Percentiles rank a stretch among this genome's conserved stretches.
Evolutionary conservation across 306 rosid genomes (phyloP).

Genomic region (Carpinus fangiana): DNA sequence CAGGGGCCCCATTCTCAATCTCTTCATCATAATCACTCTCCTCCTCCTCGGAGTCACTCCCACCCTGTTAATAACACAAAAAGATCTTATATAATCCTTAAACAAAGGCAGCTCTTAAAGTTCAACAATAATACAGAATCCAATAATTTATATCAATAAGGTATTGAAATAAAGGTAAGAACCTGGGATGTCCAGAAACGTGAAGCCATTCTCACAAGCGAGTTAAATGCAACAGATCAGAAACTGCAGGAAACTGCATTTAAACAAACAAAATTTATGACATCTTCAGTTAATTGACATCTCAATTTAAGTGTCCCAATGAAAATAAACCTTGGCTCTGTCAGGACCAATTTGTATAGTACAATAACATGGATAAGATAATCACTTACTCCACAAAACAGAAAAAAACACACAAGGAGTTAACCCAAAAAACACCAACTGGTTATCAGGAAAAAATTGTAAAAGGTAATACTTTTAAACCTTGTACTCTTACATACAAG

Average conservation of each 20-base stretch:
- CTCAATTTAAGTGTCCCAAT: neutral
- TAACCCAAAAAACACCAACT: neutral
- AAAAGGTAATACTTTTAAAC: neutral
- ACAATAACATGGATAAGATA: neutral
- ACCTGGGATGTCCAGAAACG: slow-evolving; percentile 30
- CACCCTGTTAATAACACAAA: slow-evolving; percentile 45
- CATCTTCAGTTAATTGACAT: neutral
- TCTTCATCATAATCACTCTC: slow-evolving; percentile 62
- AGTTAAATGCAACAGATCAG: neutral
- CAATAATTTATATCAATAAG: neutral
- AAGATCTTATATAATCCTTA: neutral
- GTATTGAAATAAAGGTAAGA: neutral
- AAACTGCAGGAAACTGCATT: neutral
- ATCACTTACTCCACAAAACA: neutral
- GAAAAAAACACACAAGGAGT: neutral
- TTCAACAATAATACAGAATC: neutral
- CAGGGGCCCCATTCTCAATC: slow-evolving; percentile 35
- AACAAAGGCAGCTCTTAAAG: neutral
- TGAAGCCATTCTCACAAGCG: slow-evolving; percentile 34
- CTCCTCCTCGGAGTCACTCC: slow-evolving; percentile 78
- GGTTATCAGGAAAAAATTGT: neutral
- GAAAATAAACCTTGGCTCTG: neutral
- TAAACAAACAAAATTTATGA: neutral
- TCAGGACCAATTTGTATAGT: neutral
- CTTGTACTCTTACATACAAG: too few relatives aligned